Evolutionary conservation across 768 basidiomycete species (phyloP).

Genomic region (Pleurotus citrinopileatus): DNA sequence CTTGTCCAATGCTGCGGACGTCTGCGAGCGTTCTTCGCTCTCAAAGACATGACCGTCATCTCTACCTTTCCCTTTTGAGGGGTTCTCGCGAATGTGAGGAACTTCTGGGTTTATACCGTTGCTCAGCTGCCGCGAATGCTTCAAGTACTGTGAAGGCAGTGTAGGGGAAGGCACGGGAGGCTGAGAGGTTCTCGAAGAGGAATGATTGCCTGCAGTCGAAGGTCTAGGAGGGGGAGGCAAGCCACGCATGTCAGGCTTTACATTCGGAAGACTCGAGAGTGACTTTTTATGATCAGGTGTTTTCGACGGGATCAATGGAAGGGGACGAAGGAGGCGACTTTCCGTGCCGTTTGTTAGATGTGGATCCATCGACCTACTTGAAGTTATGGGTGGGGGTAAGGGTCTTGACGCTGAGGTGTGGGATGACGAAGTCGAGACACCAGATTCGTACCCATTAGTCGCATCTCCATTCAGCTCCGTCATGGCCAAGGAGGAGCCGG

Average conservation of each 20-base stretch:
- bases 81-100: not conserved
- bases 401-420: constrained; percentile 22
- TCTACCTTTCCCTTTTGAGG: not conserved
- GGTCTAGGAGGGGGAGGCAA: constrained; percentile 1
- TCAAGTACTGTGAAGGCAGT: not conserved
- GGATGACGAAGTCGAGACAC: constrained; percentile 21
- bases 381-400: constrained; percentile 20
- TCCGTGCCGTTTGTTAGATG: constrained; percentile 6
- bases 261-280: constrained; percentile 11
- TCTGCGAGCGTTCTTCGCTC: too few relatives aligned
- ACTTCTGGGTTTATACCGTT: not conserved
- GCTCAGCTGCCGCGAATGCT: not conserved
- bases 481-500: not conserved
- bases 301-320: constrained; percentile 14
- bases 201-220: not conserved
- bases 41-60: not conserved
- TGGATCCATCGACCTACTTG: constrained; percentile 14
- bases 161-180: constrained; percentile 4
- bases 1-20: too few relatives aligned
- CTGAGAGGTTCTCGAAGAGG: not conserved
- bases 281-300: constrained; percentile 17
- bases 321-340: constrained; percentile 4
- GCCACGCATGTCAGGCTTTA: constrained; percentile 7
- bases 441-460: constrained; percentile 9
- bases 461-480: constrained; percentile 4